Base-by-base conservation (phyloP, 2,329 filamentous ascomycete genomes). In the Penicillium sp. region DNA sequence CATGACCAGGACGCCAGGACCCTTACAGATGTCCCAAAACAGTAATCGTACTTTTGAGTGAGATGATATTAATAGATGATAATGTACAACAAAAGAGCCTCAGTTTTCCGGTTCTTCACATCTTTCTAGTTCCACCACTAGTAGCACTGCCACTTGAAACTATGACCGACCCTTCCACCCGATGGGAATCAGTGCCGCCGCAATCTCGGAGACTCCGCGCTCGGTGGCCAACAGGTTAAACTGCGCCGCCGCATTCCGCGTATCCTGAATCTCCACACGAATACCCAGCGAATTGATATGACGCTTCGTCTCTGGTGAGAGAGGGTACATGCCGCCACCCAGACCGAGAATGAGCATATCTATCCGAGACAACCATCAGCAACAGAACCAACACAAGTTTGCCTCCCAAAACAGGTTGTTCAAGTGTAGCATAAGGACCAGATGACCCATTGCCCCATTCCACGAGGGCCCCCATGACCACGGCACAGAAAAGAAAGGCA, bases 141-240 rank as follows among this genome's bases (percentile, higher is more conserved):
- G 28, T 33, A 38, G n/a, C 51, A 38, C 45, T 40, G 22, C 44
- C 30, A 45, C 24, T 55, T 17, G 33, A 37, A 19, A 28, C 59
- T 15, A 54, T 24, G 55, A 64, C 45, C 60, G 68, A 56, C 75
- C 89, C 70, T 83, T 86, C 91, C 92, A 96, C 2, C 92, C 93
- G 57, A 95, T 84, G 0, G 93, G 93, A 76, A 98, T 86, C 78
- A 99, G 76, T 10, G 93, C 94, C 2, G 92, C 94, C 30, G 93
- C 94, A 64, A 98, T 88, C 71, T 94, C 90, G 22, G 88, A 84
- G 6, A 95, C 88, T 1, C 95, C 94, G 56, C 95, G 84, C 81
- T 99, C 95, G 19, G 93, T 98, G n/a, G 93, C 94, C 58, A 99
- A 81, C 72, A 99, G 76, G 75, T 99, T 99, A 78, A 95, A 99